Evolutionary conservation across 805 yeast species (phyloP), one percentile per base, ranked within the genome.

Genomic region (Yueomyces sp.): DNA sequence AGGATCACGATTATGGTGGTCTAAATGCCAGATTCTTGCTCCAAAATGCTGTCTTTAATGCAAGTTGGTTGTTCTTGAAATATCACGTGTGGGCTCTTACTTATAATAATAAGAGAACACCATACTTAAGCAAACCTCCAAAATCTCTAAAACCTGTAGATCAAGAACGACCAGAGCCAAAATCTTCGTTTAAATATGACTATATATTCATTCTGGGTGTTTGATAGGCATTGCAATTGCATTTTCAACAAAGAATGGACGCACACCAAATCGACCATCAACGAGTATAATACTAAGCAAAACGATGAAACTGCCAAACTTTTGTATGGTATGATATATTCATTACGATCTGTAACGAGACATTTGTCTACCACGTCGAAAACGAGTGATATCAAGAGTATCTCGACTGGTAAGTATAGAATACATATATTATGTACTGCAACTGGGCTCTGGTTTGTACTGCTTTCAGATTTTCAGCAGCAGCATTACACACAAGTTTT

Each of bases 161-260:
- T 19, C 19, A 19, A 19, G 19, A 19, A 19, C 19, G 19, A 19
- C 19, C 19, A 19, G 19, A 19, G 19, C 19, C 19, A 19, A 19
- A 19, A 19, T 19, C 19, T 19, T 19, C 6, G 9, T 30, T 30
- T 30, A 9, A 9, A 30, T 2, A 52, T 55, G 84, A 74, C 83
- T 37, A 77, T 87, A 40, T 80, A 81, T 65, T 84, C 95, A 8
- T 82, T 88, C 57, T 85, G 87, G 84, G 76, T 90, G 44, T 90
- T 82, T 58, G 96, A 90, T 60, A 74, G 92, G 58, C 96, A 90
- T 64, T 85, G 96, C 63, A 79, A 82, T 49, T 88, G 97, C 61
- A 77, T 90, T 26, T 90, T 76, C 63, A 75, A 76, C 49, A 68
- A 94, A 43, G 94, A 85, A 58, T 88, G 81, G 79, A 66, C 71